Base-by-base conservation (phyloP, 2,329 filamentous ascomycete species). In the Diaporthe caulivora region DNA sequence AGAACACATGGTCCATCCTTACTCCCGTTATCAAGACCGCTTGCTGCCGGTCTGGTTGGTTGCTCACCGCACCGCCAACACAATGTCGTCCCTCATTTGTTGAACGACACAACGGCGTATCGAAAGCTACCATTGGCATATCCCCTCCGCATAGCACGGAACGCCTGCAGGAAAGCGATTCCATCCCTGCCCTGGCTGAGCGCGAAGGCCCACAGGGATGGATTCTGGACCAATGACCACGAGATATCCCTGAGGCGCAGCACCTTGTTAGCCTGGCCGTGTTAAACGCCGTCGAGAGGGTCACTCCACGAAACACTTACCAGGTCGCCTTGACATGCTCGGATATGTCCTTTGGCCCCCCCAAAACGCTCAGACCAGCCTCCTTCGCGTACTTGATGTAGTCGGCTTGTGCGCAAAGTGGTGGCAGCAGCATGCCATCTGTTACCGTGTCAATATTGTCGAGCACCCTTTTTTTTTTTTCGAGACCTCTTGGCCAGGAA, bases 401-500 rank as follows among this genome's bases (percentile, higher is more conserved):
- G 29, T 86, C 85, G n/a, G 83, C 79, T 73, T 87, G 86, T 0
- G 86, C 87, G 76, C 86, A 89, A 26, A 91, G 82, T 8, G 87
- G 87, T 8, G 89, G 89, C 24, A 91, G 84, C 47, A 91, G 82
- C 89, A 91, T 91, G 40, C 89, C 89, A 77, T 91, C 88, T 88
- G 57, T 7, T n/a, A 9, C 18, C 44, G 44, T 15, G 55, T 71
- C 21, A 62, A n/a, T 44, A 54, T 24, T 15, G 26, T 29, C 58
- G 18, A 18, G n/a, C 49, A 13, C 26, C 21, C 2, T 40, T n/a
- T n/a, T n/a, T n/a, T n/a, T n/a, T n/a, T n/a, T 11, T 26, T 60
- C 26, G 65, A 40, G 65, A 53, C 24, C 47, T 13, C 42, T 47
- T n/a, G 17, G 49, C 9, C 26, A 26, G 18, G 47, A 9, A n/a